These are phyloP conservation scores for Quercus tomentella DNA, from an alignment of 331 rosid species.

Conservation along the genomic window DNA sequence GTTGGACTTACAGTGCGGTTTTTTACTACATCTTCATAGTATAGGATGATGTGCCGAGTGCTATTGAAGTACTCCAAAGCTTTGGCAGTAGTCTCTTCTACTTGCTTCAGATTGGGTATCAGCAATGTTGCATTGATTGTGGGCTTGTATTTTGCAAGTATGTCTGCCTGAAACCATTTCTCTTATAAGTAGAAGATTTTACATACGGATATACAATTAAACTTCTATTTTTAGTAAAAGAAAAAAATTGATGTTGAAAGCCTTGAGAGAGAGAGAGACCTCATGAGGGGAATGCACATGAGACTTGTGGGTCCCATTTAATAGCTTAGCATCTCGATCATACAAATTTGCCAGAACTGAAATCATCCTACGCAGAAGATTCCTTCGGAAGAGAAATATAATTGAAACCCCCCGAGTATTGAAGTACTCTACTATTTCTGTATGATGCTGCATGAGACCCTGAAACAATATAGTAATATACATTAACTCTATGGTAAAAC, in stretches of 20 bases:
- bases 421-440: slow-evolving; percentile 71
- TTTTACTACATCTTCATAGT: slow-evolving; percentile 80
- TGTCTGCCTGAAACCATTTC: slow-evolving; percentile 66
- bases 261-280: slow-evolving; percentile 42
- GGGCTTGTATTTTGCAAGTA: slow-evolving; percentile 92
- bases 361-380: slow-evolving; percentile 90
- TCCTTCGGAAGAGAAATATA: slow-evolving; percentile 92
- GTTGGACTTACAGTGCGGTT: slow-evolving; percentile 69
- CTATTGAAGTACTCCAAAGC: slow-evolving; percentile 90
- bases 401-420: slow-evolving; percentile 67
- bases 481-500: background rate
- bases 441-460: slow-evolving; percentile 93
- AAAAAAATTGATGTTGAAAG: background rate
- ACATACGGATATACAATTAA: background rate
- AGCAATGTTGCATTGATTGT: slow-evolving; percentile 59
- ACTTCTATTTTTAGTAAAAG: background rate
- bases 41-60: slow-evolving; percentile 69
- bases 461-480: slow-evolving; percentile 31
- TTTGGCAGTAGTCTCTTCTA: slow-evolving; percentile 62
- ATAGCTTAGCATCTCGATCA: slow-evolving; percentile 61
- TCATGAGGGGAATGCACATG: slow-evolving; percentile 88
- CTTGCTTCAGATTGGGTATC: slow-evolving; percentile 60
- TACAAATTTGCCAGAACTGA: slow-evolving; percentile 85
- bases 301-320: slow-evolving; percentile 98
- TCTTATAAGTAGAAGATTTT: background rate